phyloP scores from a whole-genome alignment of 805 yeast species.

The Teunomyces panamensis region DNA sequence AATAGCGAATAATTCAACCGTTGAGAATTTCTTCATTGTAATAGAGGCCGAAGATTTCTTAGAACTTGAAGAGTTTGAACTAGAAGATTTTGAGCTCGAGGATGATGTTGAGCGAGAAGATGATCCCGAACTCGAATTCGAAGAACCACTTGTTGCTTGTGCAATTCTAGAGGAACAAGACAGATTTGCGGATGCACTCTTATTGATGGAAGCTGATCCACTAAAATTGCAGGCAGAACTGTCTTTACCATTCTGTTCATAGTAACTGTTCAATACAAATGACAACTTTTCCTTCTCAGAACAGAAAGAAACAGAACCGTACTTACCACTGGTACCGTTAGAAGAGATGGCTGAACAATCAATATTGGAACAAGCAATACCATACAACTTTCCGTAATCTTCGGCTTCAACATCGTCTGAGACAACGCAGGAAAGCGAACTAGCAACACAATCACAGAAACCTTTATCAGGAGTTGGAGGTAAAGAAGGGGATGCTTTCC shows the following conservation, averaged over 20 bases:
- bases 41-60: conserved; percentile 10
- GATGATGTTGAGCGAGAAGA: conserved; percentile 20
- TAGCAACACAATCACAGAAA: conserved; percentile 62
- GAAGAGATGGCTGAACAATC: conserved; percentile 62
- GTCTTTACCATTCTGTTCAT: conserved; percentile 37
- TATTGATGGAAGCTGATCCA: conserved; percentile 57
- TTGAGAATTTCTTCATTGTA: conserved; percentile 23
- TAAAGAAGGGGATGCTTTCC: conserved; percentile 65
- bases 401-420: conserved; percentile 47
- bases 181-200: conserved; percentile 25
- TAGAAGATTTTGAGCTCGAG: conserved; percentile 7
- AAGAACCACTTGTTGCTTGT: conserved; percentile 14
- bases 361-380: conserved; percentile 53
- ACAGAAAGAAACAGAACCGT: conserved; percentile 77
- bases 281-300: conserved; percentile 61
- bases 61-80: conserved; percentile 19
- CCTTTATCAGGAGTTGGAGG: conserved; percentile 77
- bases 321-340: conserved; percentile 62
- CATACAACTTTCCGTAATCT: conserved; percentile 60
- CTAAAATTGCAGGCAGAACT: conserved; percentile 62
- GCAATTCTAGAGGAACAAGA: conserved; percentile 29
- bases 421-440: conserved; percentile 60
- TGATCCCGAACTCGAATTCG: conserved; percentile 27
- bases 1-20: conserved; percentile 32
- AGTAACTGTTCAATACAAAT: conserved; percentile 50